Base-by-base conservation (phyloP, 495 filamentous ascomycete species). In the Talaromyces wortmannii region DNA sequence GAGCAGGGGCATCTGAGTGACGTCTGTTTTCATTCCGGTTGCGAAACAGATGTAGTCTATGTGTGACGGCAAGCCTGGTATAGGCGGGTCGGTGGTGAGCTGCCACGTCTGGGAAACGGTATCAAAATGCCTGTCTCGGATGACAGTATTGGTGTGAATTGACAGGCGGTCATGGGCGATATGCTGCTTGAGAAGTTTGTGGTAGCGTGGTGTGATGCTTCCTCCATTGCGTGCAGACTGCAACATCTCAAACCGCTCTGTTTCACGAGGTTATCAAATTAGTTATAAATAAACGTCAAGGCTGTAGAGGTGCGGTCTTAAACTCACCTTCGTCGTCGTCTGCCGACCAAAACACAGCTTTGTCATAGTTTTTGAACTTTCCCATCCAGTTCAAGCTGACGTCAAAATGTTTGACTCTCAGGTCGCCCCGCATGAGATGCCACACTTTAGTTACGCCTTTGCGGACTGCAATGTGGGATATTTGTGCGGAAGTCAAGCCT, bases 41-140 rank as follows among this genome's bases (percentile, higher is more conserved):
- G 84, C 83, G 53, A 80, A 84, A 61, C 83, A 82, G 57, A 86
- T 81, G 66, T 83, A 83, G 64, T 88, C 83, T 52, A 86, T 78
- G 16, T 4, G 8, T 5, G 58, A 63, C 5, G 78, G 76, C 6
- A 84, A 69, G 15, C 71, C 65, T 1, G 74, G 68, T 30, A 78
- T 77, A 6, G 75, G 66, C 2, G 78, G 78, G 32, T 74, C 63
- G 6, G 82, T 77, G 7, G 61, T 61, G 0, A 85, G 58, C 0
- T 62, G 58, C 84, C 83, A 85, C 11, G 74, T 77, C 29, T 70
- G 60, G 0, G 72, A 62, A 8, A 59, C 59, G 15, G 63, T 30
- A 50, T 70, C 59, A 53, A 68, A 80, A 7, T 57, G 6, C n/a
- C 67, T 63, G 4, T 59, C 55, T 43, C 50, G 57, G 15, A 86